Evolutionary conservation across 768 basidiomycete genomes (phyloP).

Genomic region (Imleria badia): DNA sequence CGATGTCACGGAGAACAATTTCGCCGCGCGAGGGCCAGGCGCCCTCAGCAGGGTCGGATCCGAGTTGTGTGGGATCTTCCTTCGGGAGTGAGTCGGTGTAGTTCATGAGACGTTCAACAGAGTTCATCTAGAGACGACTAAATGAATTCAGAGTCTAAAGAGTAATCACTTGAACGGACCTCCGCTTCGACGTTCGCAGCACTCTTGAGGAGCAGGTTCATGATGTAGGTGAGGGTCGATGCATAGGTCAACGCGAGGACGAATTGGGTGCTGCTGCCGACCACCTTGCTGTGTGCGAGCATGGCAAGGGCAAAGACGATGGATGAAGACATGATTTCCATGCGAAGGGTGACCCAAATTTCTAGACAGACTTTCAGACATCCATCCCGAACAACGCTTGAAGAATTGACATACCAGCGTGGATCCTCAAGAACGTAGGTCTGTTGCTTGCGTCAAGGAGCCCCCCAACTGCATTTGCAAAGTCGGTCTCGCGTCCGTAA

Average conservation of each 20-base stretch:
- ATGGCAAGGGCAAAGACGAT: slow-evolving; percentile 25
- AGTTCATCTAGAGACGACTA: slow-evolving; percentile 21
- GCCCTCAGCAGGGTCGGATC: slow-evolving; percentile 21
- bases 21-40: slow-evolving; percentile 50
- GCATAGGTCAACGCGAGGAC: slow-evolving; percentile 31
- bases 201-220: slow-evolving; percentile 29
- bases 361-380: slow-evolving; percentile 16
- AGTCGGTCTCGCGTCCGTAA: slow-evolving; percentile 37
- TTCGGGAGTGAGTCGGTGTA: slow-evolving; percentile 24
- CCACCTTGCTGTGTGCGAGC: slow-evolving; percentile 27
- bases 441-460: slow-evolving; percentile 30
- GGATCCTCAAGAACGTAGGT: slow-evolving; percentile 26
- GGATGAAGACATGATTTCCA: slow-evolving; percentile 30
- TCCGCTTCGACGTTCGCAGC: slow-evolving; percentile 29
- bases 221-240: slow-evolving; percentile 25
- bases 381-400: neutral
- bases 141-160: neutral
- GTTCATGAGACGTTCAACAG: slow-evolving; percentile 30
- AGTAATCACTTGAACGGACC: slow-evolving; percentile 5
- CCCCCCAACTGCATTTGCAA: slow-evolving; percentile 19
- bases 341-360: slow-evolving; percentile 33
- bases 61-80: slow-evolving; percentile 22
- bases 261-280: slow-evolving; percentile 25
- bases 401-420: slow-evolving; percentile 21
- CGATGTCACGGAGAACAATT: slow-evolving; percentile 57